Base-by-base conservation (phyloP, 768 basidiomycete species). In the Tulasnella sp. region DNA sequence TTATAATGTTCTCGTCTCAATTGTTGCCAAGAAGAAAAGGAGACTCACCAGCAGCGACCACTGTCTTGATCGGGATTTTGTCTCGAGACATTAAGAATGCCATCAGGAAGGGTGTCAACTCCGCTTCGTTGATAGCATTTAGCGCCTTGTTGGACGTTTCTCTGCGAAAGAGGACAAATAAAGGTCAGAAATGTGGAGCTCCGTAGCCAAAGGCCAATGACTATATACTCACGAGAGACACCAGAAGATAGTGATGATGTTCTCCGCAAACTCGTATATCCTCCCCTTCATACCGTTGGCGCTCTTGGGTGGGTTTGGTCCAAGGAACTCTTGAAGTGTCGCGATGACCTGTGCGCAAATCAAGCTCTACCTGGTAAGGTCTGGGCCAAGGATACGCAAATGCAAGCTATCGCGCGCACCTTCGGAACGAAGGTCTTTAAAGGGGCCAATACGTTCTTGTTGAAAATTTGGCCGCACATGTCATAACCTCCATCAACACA, bases 401-500 rank as follows among this genome's bases (percentile, higher is more conserved):
- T n/a, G n/a, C n/a, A n/a, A 38, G 34, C 5, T 38, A 15, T 38
- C 15, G 9, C 10, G 15, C 53, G 43, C 63, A 88, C 91, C 75
- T 90, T 92, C 5, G 86, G 84, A 17, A 92, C 76, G 65, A 90
- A 87, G 0, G 78, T 76, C 64, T 76, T 81, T 60, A 92, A 70
- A 2, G 88, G 87, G 4, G 82, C 77, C 51, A 96, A 74, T 46
- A 96, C 83, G 64, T 88, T 89, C 74, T 96, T 96, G 70, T 97
- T 96, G 73, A 85, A 93, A 89, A 97, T 93, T 70, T 96, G 91
- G 1, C 87, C 90, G 66, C 92, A 93, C 49, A 96, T 87, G 63
- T 96, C 92, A 68, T 89, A 87, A 53, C 93, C 93, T 15, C 92
- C 93, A 67, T 97, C 93, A 66, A 97, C 84, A 66, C 90, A 92